Evolutionary conservation across 139 green algal species (phyloP), one percentile per base, ranked within the genome.

Genomic region (Coccomyxa sp.): DNA sequence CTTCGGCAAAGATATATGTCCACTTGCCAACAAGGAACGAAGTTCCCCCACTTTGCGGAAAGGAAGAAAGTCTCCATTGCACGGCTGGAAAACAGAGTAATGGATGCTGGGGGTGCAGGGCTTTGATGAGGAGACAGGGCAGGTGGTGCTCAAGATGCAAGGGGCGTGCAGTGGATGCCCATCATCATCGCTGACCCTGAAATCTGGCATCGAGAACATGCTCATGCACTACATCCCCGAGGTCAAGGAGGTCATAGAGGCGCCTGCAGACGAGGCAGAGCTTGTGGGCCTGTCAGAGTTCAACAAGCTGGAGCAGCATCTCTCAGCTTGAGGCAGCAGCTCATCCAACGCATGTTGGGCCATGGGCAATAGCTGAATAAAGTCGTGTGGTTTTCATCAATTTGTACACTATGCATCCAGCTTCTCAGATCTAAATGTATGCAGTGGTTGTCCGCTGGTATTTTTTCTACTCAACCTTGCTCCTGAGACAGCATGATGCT

Each of bases 151-250:
- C n/a, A 95, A 98, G 83, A 95, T 99, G 90, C 88, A 94, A 84
- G 95, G 94, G 17, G 90, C 95, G 0, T 98, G 96, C 94, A 94
- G 88, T 85, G 97, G 97, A 38, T 99, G 97, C 89, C 96, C 97
- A 25, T 98, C 93, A 17, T 98, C 95, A 12, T 88, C 91, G 0
- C 89, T 99, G 10, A 99, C 97, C 0, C 91, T 99, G 21, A 99
- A 99, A 89, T 95, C 88, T 80, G 97, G 97, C 80, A 98, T 99
- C 32, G 96, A 99, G 85, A 98, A 98, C 92, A 99, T 99, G 97
- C 90, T 99, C 21, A 98, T 91, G 91, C 95, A 98, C 88, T 98
- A 98, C 91, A 95, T 98, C 60, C 94, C 94, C 17, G 95, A 98
- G 81, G 93, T 93, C 17, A 87, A 88, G 74, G 68, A 78, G n/a